A percentile compares a stretch with the other conserved stretches of the same genome.
These are phyloP conservation scores for Nannochloris sp. DNA, from an alignment of 139 green algal species.

Conservation along the genomic window DNA sequence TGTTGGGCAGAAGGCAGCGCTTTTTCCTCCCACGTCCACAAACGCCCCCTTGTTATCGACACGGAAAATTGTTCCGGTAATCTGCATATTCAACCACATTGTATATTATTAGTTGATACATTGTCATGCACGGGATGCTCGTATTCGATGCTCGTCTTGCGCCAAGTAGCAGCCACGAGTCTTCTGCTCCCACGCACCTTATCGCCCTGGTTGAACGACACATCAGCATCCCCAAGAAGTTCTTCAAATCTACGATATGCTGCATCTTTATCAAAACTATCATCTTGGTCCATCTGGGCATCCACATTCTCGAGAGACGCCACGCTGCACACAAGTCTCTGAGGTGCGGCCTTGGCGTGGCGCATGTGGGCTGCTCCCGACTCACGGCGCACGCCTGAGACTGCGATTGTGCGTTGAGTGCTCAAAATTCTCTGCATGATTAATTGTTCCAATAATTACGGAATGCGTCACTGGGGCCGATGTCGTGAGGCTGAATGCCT, in stretches of 20 bases:
- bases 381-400: neutral
- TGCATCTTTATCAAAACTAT: slow-evolving; percentile 11
- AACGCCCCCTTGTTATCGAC: slow-evolving; percentile 79
- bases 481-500: too few relatives aligned
- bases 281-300: neutral
- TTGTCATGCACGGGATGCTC: too few relatives aligned
- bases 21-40: slow-evolving; percentile 91
- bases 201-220: slow-evolving; percentile 19
- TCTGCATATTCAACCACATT: neutral
- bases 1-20: slow-evolving; percentile 67
- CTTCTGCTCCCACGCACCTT: slow-evolving; percentile 6
- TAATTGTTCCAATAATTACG: too few relatives aligned
- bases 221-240: slow-evolving; percentile 17
- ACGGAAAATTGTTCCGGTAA: slow-evolving; percentile 25
- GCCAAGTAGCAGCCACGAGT: neutral
- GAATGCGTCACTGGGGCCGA: too few relatives aligned
- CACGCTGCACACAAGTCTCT: slow-evolving; percentile 1
- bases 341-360: neutral
- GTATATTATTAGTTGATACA: neutral
- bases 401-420: neutral
- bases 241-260: slow-evolving; percentile 32
- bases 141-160: neutral
- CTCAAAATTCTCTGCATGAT: neutral
- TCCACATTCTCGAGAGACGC: slow-evolving; percentile 1
- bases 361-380: neutral